Percentiles rank a stretch among this genome's conserved stretches.
Evolutionary conservation across 345 rosid species (phyloP).

Genomic region (Eucalyptus camaldulensis): DNA sequence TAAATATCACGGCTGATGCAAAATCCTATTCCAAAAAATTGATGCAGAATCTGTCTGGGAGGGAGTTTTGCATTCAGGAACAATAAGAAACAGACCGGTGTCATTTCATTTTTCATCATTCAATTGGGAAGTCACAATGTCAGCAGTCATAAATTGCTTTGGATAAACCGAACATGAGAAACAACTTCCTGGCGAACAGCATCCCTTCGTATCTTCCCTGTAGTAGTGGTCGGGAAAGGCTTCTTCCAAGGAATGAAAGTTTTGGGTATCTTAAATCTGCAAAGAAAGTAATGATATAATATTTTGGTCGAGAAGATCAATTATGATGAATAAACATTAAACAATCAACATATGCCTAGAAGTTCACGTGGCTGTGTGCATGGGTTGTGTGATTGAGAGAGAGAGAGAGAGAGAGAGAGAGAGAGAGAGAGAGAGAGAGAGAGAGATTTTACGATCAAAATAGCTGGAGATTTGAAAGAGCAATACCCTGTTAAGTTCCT

Average conservation of each 20-base stretch:
- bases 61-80: neutral
- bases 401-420: too few relatives aligned
- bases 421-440: neutral
- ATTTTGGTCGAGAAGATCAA: neutral
- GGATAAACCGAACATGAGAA: slow-evolving; percentile 21
- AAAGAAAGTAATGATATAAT: neutral
- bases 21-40: neutral
- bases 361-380: neutral
- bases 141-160: slow-evolving; percentile 40
- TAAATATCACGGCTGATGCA: neutral
- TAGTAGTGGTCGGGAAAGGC: neutral
- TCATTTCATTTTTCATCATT: neutral
- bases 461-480: neutral
- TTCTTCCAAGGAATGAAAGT: slow-evolving; percentile 39
- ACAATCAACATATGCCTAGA: neutral
- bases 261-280: slow-evolving; percentile 75
- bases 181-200: slow-evolving; percentile 38
- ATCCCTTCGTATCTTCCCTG: slow-evolving; percentile 34
- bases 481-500: slow-evolving; percentile 49
- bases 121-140: neutral
- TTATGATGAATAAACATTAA: neutral
- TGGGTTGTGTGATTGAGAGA: too few relatives aligned
- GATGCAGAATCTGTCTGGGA: neutral
- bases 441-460: neutral
- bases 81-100: neutral